Evolutionary conservation across 176 grass and related monocot genomes (phyloP).

Genomic region (Phragmites australis): DNA sequence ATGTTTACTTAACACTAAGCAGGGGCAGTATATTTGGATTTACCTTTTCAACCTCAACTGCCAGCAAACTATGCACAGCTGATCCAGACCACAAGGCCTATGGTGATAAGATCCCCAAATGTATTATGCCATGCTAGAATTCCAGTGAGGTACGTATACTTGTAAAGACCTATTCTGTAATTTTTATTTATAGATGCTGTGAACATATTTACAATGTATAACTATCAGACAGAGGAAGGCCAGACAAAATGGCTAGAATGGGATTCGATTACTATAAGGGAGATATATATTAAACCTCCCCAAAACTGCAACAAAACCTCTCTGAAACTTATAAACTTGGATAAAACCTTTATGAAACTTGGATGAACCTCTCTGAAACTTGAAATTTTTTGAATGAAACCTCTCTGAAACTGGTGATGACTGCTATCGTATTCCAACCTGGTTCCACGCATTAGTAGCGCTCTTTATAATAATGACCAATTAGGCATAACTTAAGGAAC

Average conservation of each 20-base stretch:
- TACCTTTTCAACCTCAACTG: constrained; percentile 12
- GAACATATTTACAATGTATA: neutral
- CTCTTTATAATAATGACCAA: neutral
- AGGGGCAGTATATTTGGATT: constrained; percentile 15
- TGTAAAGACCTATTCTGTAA: neutral
- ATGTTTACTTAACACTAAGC: constrained; percentile 25
- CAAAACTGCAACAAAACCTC: neutral
- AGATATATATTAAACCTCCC: neutral
- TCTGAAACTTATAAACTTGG: neutral
- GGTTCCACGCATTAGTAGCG: neutral
- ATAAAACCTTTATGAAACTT: neutral
- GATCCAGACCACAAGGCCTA: neutral
- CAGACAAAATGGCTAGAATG: neutral
- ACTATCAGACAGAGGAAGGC: neutral
- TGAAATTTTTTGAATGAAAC: neutral
- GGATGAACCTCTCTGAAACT: neutral
- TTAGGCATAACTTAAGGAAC: constrained; percentile 23
- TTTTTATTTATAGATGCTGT: neutral
- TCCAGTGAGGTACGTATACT: neutral
- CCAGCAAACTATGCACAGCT: neutral
- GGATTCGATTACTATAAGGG: neutral
- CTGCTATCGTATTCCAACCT: neutral
- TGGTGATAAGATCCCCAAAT: neutral
- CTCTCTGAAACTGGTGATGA: neutral
- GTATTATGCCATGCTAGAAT: neutral